Evolutionary conservation across 2,329 filamentous ascomycete genomes (phyloP).

Genomic region (Pestalotiopsis sp.): DNA sequence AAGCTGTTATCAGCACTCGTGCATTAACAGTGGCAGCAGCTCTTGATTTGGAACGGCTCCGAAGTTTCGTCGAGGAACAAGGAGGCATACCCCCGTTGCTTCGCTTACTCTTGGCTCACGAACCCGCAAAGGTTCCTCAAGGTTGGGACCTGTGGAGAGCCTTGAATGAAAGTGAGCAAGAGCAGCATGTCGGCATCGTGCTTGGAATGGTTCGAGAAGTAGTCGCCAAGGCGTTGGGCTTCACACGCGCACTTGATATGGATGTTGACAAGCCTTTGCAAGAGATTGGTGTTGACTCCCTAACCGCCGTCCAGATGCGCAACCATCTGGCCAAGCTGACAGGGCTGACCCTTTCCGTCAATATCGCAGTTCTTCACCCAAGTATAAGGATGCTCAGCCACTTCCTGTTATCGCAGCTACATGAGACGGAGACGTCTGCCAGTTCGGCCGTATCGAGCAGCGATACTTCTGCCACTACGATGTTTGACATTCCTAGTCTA

Average conservation of each 20-base stretch:
- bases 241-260: conserved; percentile 21
- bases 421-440: conserved; percentile 19
- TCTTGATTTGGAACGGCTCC: conserved; percentile 27
- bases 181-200: conserved; percentile 23
- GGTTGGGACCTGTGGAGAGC: conserved; percentile 18
- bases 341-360: conserved; percentile 24
- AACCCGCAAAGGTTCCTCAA: conserved; percentile 6
- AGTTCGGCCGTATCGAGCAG: conserved; percentile 15
- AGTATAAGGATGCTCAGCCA: conserved; percentile 24
- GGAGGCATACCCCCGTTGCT: conserved; percentile 24
- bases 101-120: conserved; percentile 19
- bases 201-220: conserved; percentile 26
- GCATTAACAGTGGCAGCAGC: conserved; percentile 27
- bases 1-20: conserved; percentile 21
- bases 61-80: conserved; percentile 22
- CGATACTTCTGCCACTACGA: conserved; percentile 18
- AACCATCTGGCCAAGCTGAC: conserved; percentile 28
- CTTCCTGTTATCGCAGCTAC: conserved; percentile 21
- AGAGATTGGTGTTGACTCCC: conserved; percentile 31
- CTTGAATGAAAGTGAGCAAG: conserved; percentile 21
- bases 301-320: conserved; percentile 29
- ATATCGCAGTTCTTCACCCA: conserved; percentile 24
- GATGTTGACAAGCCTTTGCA: conserved; percentile 25
- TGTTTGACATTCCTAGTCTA: conserved; percentile 17
- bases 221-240: conserved; percentile 28